These are phyloP conservation scores for Pyrenophora seminiperda DNA, from an alignment of 2,329 filamentous ascomycete species.

Conservation along the genomic window DNA sequence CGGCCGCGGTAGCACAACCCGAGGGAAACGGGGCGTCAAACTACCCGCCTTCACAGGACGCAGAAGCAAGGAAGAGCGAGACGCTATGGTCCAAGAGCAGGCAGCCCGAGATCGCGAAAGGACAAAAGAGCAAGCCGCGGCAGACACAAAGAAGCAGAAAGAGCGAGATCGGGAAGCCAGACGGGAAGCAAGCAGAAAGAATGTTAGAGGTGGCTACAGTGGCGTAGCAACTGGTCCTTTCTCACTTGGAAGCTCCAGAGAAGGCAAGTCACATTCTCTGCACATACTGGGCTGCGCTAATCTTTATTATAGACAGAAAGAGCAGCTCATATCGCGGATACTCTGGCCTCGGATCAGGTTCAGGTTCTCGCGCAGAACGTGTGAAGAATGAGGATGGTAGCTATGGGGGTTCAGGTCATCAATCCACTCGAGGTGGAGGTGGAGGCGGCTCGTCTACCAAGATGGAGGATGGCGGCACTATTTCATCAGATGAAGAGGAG, in stretches of 20 bases:
- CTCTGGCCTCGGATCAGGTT: slow-evolving; percentile 33
- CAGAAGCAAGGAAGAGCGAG: slow-evolving; percentile 53
- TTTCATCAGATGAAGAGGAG: slow-evolving; percentile 58
- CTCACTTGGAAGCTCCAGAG: slow-evolving; percentile 38
- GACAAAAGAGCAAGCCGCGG: slow-evolving; percentile 41
- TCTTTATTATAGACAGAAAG: slow-evolving; percentile 27
- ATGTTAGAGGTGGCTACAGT: slow-evolving; percentile 52
- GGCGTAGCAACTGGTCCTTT: slow-evolving; percentile 51
- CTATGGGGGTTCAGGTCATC: slow-evolving; percentile 20
- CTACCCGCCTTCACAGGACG: slow-evolving; percentile 52
- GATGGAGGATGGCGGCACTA: slow-evolving; percentile 48
- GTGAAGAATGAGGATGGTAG: slow-evolving; percentile 43
- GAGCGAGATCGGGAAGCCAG: slow-evolving; percentile 28
- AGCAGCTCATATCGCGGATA: slow-evolving; percentile 23
- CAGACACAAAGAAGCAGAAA: slow-evolving; percentile 31
- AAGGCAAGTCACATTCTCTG: slow-evolving; percentile 25
- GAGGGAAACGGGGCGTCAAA: slow-evolving; percentile 37
- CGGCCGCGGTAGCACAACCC: slow-evolving; percentile 29
- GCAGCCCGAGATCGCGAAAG: slow-evolving; percentile 48
- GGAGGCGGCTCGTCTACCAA: slow-evolving; percentile 27
- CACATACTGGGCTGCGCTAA: slow-evolving; percentile 6
- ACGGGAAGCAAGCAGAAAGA: slow-evolving; percentile 33
- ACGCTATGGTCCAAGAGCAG: slow-evolving; percentile 49
- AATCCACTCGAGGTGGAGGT: slow-evolving; percentile 19
- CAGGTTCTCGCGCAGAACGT: slow-evolving; percentile 37